Base-by-base conservation (phyloP, 2,329 filamentous ascomycete genomes). In the Alternaria arborescens region DNA sequence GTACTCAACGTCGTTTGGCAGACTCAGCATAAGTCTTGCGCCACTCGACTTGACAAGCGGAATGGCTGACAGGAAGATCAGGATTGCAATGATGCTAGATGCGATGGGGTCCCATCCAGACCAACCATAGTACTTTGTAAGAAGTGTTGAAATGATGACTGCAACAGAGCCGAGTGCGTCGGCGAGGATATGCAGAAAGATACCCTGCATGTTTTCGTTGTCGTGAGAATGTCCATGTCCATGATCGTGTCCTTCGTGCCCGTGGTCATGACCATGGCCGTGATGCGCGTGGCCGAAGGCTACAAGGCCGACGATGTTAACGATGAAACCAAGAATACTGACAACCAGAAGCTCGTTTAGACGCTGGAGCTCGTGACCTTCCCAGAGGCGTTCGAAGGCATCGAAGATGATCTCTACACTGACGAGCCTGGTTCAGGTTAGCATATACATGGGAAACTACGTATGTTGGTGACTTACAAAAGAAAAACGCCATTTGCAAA, bases 131-230 rank as follows among this genome's bases (percentile, higher is more conserved):
- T 92, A 89, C 74, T 96, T 90, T 0, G 96, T 97, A 22, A 98
- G 83, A 0, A 92, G 82, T 0, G 95, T 99, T 8, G 93, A 97
- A 34, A 93, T 88, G 63, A 99, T 97, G 48, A 99, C 95, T 1
- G 95, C 95, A 1, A 94, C 91, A 55, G 94, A 97, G 26, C 95
- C 95, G 30, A 98, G 88, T 0, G 95, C 97, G 76, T 99, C 95
- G 6, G 95, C 95, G 28, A 98, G 85, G 52, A 99, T 92, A 74
- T 99, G 95, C 20, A 99, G 83, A 79, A 97, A 99, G 67, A 99
- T 98, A 12, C 95, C 95, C 70, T 95, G 88, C 94, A 99, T 97
- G 75, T 99, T 99, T 72, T 99, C 95, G 77, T 97, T 97, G 63
- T 93, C 91, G 72, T 94, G 91, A n/a, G 82, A 80, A 68, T 60